phyloP scores from a whole-genome alignment of 345 rosid genomes.

The Camelina neglecta region DNA sequence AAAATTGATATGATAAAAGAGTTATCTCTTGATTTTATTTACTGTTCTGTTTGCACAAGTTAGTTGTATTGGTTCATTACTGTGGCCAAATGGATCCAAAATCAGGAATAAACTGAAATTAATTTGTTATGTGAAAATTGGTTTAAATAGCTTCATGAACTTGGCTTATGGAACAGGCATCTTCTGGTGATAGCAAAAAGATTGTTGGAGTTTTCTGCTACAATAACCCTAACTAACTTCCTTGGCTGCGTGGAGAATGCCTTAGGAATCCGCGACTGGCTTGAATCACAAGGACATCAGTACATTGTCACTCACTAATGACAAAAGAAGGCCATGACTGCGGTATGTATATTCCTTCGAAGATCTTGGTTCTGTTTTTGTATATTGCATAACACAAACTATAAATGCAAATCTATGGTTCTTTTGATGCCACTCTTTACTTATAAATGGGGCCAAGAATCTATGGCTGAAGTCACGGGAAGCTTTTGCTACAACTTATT shows the following conservation, averaged over 20 bases:
- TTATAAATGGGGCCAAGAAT: neutral
- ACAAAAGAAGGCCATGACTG: constrained; percentile 81
- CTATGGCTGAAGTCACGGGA: constrained; percentile 80
- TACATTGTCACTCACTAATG: constrained; percentile 77
- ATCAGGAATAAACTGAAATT: too few species aligned
- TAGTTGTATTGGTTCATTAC: too few species aligned
- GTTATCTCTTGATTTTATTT: too few species aligned
- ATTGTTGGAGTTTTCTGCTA: constrained; percentile 93
- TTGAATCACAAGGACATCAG: constrained; percentile 84
- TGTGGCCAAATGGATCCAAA: too few species aligned
- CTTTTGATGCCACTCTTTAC: neutral
- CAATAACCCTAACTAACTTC: constrained; percentile 67
- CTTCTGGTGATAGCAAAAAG: constrained; percentile 78
- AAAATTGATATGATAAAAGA: too few species aligned
- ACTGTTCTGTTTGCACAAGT: too few species aligned
- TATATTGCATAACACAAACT: neutral
- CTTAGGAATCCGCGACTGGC: constrained; percentile 78
- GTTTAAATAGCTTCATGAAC: constrained; percentile 2
- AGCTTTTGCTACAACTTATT: constrained; percentile 90
- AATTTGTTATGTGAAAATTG: neutral
- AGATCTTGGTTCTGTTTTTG: neutral
- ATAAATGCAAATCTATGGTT: neutral
- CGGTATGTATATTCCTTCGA: constrained; percentile 47
- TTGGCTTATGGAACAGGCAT: constrained; percentile 54
- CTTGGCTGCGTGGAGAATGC: constrained; percentile 80